Base-by-base conservation (phyloP, 164 flowering plant species). In the Tetrastigma voinierianum region DNA sequence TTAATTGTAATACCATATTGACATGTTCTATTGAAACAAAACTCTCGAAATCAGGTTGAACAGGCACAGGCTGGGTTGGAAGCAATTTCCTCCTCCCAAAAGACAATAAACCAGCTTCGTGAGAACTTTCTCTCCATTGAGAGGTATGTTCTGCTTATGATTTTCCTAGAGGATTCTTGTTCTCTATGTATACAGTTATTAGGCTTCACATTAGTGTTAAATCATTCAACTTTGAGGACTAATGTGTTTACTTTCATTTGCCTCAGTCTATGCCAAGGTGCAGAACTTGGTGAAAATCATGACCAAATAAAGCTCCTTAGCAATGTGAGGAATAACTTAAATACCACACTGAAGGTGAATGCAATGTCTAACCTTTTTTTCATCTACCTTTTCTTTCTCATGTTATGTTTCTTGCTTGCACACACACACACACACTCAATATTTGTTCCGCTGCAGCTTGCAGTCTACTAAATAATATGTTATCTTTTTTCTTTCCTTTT, bases 291-390 rank as follows among this genome's bases (percentile, higher is more conserved):
- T 67, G 99, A 96, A 56, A 96, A 96, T 70, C 98, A 96, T 77
- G 98, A 96, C 81, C 93, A 91, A 65, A 96, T 96, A 77, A 96
- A 96, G 87, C 90, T 96, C 25, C 96, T 96, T 53, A 96, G 99
- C 85, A 96, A 91, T 83, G 90, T 86, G 7, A 83, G 99, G 81
- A 96, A 96, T 74, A 96, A 96, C 76, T 79, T 91, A 62, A 91
- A 86, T 76, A 91, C 86, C 52, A 96, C 99, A 40, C 76, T 96
- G 65, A 96, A 96, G 96, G 98, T 93, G 59, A n/a, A 69, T 59
- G 40, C 10, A 53, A 15, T 23, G 4, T 46, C 46, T 45, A 3
- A 25, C 40, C 40, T 25, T 48, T 67, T 65, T 49, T 25, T 48
- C 58, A 17, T 45, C 16, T 15, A 53, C 2, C 4, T 10, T 25